Evolutionary conservation across 1,139 yeast genomes (phyloP), one percentile per base, ranked within the genome.

Genomic region (Kluyveromyces marxianus): DNA sequence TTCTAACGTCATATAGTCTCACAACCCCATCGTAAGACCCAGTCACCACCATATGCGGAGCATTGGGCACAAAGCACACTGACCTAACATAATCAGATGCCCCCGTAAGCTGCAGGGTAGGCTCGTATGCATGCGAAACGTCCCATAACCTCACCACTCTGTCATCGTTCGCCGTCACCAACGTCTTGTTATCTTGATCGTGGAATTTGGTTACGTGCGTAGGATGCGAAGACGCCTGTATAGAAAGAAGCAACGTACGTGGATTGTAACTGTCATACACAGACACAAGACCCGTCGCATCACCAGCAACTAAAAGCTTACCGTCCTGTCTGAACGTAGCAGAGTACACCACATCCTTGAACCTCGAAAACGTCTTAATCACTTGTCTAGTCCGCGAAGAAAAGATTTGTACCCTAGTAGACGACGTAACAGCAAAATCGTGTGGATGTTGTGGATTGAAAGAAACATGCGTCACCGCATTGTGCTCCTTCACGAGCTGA

Each of bases 341-440:
- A 10, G 69, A 63, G 62, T 84, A 88, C 0, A 89, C 97, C 0
- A 90, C 82, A 57, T 92, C 97, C 62, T 87, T 89, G 66, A 92
- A 92, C 54, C 97, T 69, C 2, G 96, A 83, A 55, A 89, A 87
- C 0, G 96, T 89, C 68, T 88, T 87, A 44, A 80, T 71, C 4
- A 89, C 96, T 61, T 88, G 95, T 58, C 97, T 76, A 0, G 98
- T 92, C 63, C 88, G 87, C 24, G 96, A 83, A 0, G 96, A 86
- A 60, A 90, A 87, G 7, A 94, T 79, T 63, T 92, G 97, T 44
- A 94, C 85, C 59, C 97, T 75, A 1, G 97, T 85, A 26, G 96
- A 83, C 37, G 95, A 83, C 0, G 97, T 84, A 28, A 92, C 89
- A 26, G 97, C 97, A 69, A 92, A 87, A 68, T 92, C 97, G 62